Evolutionary conservation across 345 rosid genomes (phyloP).

Genomic region (Sapria himalayana): DNA sequence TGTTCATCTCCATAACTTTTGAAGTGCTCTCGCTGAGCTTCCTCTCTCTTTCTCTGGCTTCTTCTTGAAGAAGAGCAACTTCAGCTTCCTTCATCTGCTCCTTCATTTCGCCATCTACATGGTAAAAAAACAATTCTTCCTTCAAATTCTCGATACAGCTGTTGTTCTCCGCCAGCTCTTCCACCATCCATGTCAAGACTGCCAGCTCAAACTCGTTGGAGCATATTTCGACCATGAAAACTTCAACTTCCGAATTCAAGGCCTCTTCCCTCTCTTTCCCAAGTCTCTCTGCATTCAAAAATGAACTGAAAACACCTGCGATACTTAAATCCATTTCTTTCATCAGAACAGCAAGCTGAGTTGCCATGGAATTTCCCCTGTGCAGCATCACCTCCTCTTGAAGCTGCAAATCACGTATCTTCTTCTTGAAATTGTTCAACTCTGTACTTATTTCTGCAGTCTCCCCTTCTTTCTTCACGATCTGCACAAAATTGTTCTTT

Average conservation of each 20-base stretch:
- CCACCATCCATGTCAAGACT: slow-evolving; percentile 29
- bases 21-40: slow-evolving; percentile 15
- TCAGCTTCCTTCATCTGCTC: slow-evolving; percentile 19
- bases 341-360: slow-evolving; percentile 52
- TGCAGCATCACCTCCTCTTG: slow-evolving; percentile 87
- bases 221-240: slow-evolving; percentile 19
- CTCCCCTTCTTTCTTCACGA: slow-evolving; percentile 67
- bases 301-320: slow-evolving; percentile 23
- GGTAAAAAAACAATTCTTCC: slow-evolving; percentile 22
- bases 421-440: slow-evolving; percentile 47
- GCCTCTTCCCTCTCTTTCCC: slow-evolving; percentile 25
- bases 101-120: slow-evolving; percentile 31
- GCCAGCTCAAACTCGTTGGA: slow-evolving; percentile 56
- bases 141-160: slow-evolving; percentile 26
- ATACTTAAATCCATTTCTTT: slow-evolving; percentile 56
- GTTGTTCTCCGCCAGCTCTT: slow-evolving; percentile 24
- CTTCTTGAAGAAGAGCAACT: slow-evolving; percentile 14
- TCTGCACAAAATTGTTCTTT: slow-evolving; percentile 54
- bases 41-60: slow-evolving; percentile 16
- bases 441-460: slow-evolving; percentile 33
- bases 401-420: slow-evolving; percentile 38
- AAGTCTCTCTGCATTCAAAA: slow-evolving; percentile 30
- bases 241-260: slow-evolving; percentile 35
- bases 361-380: slow-evolving; percentile 58
- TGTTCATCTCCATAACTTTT: slow-evolving; percentile 18